phyloP scores from a whole-genome alignment of 176 grass and related monocot genomes.

The Olyra latifolia region DNA sequence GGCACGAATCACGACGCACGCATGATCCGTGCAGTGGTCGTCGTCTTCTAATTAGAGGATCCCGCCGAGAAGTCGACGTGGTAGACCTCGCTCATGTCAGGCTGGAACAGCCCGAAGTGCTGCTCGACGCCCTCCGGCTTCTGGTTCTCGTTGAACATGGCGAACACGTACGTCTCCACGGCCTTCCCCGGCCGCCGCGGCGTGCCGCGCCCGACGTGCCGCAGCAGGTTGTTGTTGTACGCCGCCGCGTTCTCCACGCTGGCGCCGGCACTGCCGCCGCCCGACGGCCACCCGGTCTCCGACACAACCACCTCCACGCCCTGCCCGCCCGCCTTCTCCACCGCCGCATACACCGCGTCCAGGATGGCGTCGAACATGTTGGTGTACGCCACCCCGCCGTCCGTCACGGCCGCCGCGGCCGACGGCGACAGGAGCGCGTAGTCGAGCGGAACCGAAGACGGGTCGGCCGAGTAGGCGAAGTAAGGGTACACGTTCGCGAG shows the following conservation, averaged over 20 bases:
- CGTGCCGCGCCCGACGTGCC: conserved; percentile 57
- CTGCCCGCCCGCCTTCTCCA: conserved; percentile 58
- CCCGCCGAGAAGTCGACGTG: conserved; percentile 60
- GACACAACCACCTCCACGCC: conserved; percentile 61
- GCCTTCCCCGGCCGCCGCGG: conserved; percentile 66
- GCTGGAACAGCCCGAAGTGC: conserved; percentile 77
- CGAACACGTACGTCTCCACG: conserved; percentile 84
- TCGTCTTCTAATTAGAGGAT: background rate
- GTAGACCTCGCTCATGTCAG: conserved; percentile 94
- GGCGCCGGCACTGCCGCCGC: conserved; percentile 52
- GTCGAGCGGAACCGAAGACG: conserved; percentile 50
- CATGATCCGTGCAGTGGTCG: background rate
- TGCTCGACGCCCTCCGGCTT: conserved; percentile 79
- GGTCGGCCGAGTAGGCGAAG: conserved; percentile 66
- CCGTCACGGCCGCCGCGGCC: conserved; percentile 28
- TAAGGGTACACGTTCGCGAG: conserved; percentile 75
- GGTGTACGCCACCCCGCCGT: conserved; percentile 48
- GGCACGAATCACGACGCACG: background rate
- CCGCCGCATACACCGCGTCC: conserved; percentile 68
- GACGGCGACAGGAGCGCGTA: conserved; percentile 68
- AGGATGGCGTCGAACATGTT: conserved; percentile 96
- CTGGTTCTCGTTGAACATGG: conserved; percentile 93
- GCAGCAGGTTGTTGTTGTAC: conserved; percentile 75
- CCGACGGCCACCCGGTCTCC: conserved; percentile 94
- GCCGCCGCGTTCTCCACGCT: conserved; percentile 67